phyloP scores from a whole-genome alignment of 1,284 basidiomycete genomes.

The Fistulina hepatica region DNA sequence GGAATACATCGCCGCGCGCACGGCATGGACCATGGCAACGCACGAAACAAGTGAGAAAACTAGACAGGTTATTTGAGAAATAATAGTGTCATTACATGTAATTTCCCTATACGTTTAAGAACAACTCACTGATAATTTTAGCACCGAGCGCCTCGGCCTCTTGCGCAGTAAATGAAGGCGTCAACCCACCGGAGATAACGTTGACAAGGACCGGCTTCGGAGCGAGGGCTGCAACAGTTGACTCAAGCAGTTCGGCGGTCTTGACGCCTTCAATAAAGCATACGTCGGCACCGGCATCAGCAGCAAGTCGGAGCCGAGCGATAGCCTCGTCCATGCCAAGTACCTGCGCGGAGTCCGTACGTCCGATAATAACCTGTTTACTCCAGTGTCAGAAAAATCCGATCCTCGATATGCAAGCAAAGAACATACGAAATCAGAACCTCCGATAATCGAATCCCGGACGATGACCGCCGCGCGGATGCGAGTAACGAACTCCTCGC shows the following conservation, averaged over 20 bases:
- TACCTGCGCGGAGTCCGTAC: constrained; percentile 74
- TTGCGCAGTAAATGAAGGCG: constrained; percentile 57
- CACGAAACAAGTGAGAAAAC: constrained; percentile 63
- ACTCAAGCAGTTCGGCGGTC: constrained; percentile 52
- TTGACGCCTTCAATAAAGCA: constrained; percentile 79
- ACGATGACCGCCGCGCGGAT: constrained; percentile 70
- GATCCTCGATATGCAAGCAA: not conserved
- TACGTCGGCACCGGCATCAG: constrained; percentile 69
- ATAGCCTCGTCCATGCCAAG: constrained; percentile 76
- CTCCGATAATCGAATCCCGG: constrained; percentile 57
- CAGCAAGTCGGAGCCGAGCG: constrained; percentile 55
- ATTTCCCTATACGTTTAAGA: too few species aligned
- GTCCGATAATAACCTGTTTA: constrained; percentile 61
- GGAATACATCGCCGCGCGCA: constrained; percentile 61
- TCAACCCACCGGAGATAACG: constrained; percentile 66
- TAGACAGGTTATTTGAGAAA: constrained; percentile 16
- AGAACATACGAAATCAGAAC: constrained; percentile 50
- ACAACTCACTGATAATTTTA: constrained; percentile 59
- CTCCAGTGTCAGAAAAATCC: not conserved
- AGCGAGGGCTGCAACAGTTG: constrained; percentile 53
- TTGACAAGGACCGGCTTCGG: constrained; percentile 71
- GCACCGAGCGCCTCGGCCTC: constrained; percentile 62
- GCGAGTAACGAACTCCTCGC: constrained; percentile 64
- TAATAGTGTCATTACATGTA: not conserved
- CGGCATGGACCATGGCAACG: constrained; percentile 61